phyloP scores from a whole-genome alignment of 495 filamentous ascomycete genomes.

The Apodospora peruviana region DNA sequence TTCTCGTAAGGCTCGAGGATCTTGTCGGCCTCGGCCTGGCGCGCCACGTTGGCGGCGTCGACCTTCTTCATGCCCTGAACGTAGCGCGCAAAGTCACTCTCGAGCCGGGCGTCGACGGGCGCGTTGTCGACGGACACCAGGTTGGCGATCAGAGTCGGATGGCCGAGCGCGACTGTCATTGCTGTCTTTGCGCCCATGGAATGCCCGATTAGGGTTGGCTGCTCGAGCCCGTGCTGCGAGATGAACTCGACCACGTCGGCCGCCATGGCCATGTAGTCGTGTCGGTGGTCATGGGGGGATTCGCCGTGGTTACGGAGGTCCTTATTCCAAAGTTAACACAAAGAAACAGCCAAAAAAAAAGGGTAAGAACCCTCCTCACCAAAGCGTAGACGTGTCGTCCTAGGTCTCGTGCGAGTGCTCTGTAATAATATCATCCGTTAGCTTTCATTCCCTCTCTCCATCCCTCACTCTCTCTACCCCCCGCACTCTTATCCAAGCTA shows the following conservation, averaged over 20 bases:
- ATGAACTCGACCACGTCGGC: slow-evolving; percentile 84
- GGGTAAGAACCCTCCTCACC: slow-evolving; percentile 55
- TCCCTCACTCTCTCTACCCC: neutral
- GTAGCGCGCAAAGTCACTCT: slow-evolving; percentile 73
- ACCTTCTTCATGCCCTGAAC: slow-evolving; percentile 80
- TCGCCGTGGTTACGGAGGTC: slow-evolving; percentile 95
- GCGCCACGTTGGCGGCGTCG: slow-evolving; percentile 58
- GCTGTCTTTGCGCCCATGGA: slow-evolving; percentile 97
- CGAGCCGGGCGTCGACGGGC: slow-evolving; percentile 70
- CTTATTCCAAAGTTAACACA: slow-evolving; percentile 32
- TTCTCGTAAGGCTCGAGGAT: slow-evolving; percentile 76
- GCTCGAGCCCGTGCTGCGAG: slow-evolving; percentile 59
- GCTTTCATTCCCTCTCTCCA: neutral
- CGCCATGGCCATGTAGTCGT: slow-evolving; percentile 83
- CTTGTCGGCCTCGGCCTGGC: slow-evolving; percentile 69
- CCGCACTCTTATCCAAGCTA: neutral
- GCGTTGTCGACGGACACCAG: slow-evolving; percentile 90
- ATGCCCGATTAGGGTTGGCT: slow-evolving; percentile 80
- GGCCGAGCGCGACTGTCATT: slow-evolving; percentile 76
- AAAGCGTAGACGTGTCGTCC: slow-evolving; percentile 77
- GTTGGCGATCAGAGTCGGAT: slow-evolving; percentile 57
- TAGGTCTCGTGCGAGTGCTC: slow-evolving; percentile 76
- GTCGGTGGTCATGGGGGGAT: slow-evolving; percentile 67
- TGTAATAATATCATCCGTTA: slow-evolving; percentile 8
- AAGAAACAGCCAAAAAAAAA: neutral